Percentiles rank a stretch among this genome's conserved stretches.
These are phyloP conservation scores for Fusarium nelsonii DNA, from an alignment of 2,329 filamentous ascomycete genomes.

Conservation along the genomic window DNA sequence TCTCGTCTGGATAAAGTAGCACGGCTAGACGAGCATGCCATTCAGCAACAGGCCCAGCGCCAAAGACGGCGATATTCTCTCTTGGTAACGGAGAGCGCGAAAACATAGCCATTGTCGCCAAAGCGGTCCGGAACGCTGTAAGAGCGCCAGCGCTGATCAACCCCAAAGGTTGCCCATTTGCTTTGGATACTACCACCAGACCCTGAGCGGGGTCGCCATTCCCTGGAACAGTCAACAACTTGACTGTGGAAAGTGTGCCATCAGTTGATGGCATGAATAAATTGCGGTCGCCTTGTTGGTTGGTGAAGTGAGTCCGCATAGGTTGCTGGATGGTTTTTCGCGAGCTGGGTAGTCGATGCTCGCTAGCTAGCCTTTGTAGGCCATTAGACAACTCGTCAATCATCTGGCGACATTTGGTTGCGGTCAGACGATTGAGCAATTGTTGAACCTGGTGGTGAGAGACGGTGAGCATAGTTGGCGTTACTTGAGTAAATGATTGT, in stretches of 20 bases:
- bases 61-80: no score
- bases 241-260: background rate
- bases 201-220: background rate
- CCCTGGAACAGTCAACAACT: background rate
- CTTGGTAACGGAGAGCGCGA: no score
- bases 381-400: background rate
- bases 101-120: no score
- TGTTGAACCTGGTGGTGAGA: background rate
- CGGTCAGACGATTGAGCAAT: background rate
- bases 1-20: no score
- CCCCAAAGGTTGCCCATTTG: background rate
- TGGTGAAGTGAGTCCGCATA: background rate
- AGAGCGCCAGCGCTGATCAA: background rate
- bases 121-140: no score
- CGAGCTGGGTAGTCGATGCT: background rate
- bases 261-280: background rate
- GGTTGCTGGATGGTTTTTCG: background rate
- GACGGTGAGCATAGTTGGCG: background rate
- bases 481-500: background rate
- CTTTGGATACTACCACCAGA: background rate
- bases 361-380: background rate
- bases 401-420: background rate
- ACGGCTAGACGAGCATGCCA: no score
- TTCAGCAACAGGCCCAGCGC: no score
- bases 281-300: background rate